Evolutionary conservation across 2,329 filamentous ascomycete genomes (phyloP).

Genomic region (Venturia pyrina): DNA sequence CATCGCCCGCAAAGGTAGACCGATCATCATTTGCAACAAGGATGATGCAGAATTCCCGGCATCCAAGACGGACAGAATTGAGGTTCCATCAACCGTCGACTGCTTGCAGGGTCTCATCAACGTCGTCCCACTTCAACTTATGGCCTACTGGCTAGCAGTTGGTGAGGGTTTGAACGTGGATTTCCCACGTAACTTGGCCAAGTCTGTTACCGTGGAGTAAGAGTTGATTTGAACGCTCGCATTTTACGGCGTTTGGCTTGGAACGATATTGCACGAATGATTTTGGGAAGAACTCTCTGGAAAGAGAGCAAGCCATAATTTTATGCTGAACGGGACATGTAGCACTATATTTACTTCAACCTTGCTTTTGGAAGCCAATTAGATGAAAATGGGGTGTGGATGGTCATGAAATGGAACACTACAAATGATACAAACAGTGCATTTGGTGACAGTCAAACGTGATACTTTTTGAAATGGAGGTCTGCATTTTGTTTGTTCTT

Average conservation of each 20-base stretch:
- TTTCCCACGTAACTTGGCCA: constrained; percentile 96
- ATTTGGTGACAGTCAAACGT: background rate
- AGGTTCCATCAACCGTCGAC: constrained; percentile 92
- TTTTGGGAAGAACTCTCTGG: background rate
- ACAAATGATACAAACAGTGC: background rate
- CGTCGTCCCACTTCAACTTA: constrained; percentile 93
- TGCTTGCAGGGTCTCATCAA: constrained; percentile 94
- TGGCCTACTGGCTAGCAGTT: constrained; percentile 98
- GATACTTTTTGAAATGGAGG: background rate
- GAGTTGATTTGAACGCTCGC: background rate
- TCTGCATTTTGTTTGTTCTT: background rate
- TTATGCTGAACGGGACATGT: background rate
- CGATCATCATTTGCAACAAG: constrained; percentile 97
- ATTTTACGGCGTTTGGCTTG: constrained; percentile 1
- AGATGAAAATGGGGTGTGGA: background rate
- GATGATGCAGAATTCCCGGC: constrained; percentile 79
- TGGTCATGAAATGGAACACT: background rate
- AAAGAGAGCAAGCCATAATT: background rate
- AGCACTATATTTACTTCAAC: background rate
- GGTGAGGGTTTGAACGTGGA: constrained; percentile 94
- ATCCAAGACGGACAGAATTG: constrained; percentile 89
- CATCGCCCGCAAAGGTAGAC: constrained; percentile 88
- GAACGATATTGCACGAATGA: background rate
- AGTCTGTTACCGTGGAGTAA: constrained; percentile 98
- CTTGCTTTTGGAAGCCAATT: background rate